Base-by-base conservation (phyloP, 1,284 basidiomycete species). In the Pseudozyma tsukubaensis region DNA sequence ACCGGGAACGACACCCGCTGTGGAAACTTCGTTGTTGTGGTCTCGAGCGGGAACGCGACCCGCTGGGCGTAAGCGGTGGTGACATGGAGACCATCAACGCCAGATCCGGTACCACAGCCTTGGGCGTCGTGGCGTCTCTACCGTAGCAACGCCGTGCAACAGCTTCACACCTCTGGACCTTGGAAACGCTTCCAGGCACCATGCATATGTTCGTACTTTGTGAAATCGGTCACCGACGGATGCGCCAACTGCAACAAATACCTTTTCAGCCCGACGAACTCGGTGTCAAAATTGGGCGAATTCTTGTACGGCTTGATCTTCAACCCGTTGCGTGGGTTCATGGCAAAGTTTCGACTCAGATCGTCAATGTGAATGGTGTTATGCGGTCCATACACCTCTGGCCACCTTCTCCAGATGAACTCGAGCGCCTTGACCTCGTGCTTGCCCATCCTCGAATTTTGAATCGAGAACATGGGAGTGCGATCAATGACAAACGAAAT, bases 291-390 rank as follows among this genome's bases (percentile, higher is more conserved):
- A 35, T 45, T 54, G 47, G 79, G 77, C 37, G 77, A 72, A 58
- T 76, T 50, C 58, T 54, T 76, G 58, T 72, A 76, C 0, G 93
- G 89, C 24, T 89, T 89, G 36, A 94, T 93, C 87, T 92, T 93
- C 39, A 94, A 86, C 1, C 93, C 93, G 85, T 92, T 90, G 47
- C 88, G 88, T 0, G 93, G 92, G 81, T 94, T 96, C 66, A 94
- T 87, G 4, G 92, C 93, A 85, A 94, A 94, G 81, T 94, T 94
- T 34, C 77, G 55, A 44, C 63, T 90, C 50, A 96, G 87, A 82
- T 94, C 93, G 84, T 96, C 93, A 34, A 96, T 88, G 79, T 96
- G 93, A 50, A 94, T 90, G 0, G 93, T 94, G 78, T 94, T 94
- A 59, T 87, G 73, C 12, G 69, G 59, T 18, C 78, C 71, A 53